A percentile compares a stretch with the other conserved stretches of the same genome.
Conservation (phyloP, 768 basidiomycete genomes). For the Hypholoma fasciculare region DNA sequence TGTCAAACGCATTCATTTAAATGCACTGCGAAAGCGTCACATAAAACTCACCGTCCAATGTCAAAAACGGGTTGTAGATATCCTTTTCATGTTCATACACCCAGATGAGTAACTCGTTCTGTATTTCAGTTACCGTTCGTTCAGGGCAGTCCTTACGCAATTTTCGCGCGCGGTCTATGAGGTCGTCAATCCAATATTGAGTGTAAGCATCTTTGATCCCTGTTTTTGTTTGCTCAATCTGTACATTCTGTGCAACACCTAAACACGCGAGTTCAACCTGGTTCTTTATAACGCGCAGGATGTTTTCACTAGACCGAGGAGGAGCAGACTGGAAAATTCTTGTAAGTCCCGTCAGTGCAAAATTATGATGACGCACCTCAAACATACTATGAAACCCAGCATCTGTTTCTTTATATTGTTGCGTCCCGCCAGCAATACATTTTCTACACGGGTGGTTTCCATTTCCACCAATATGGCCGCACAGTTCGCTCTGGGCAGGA, state of each 20-base stretch:
- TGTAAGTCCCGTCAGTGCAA: neutral
- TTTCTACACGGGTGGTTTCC: conserved; percentile 42
- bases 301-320: conserved; percentile 21
- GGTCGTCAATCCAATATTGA: conserved; percentile 35
- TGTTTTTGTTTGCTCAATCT: conserved; percentile 25
- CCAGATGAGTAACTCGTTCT: conserved; percentile 26
- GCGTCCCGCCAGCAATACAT: conserved; percentile 35
- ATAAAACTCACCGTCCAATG: conserved; percentile 20
- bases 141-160: conserved; percentile 19
- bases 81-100: conserved; percentile 18
- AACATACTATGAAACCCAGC: conserved; percentile 35
- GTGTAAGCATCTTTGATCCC: conserved; percentile 41
- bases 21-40: neutral
- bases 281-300: conserved; percentile 20
- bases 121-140: conserved; percentile 16
- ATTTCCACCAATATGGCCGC: too few relatives aligned
- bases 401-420: conserved; percentile 29
- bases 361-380: conserved; percentile 16
- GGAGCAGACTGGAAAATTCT: conserved; percentile 18
- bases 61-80: conserved; percentile 32
- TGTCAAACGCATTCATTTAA: neutral
- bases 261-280: conserved; percentile 32
- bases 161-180: conserved; percentile 22
- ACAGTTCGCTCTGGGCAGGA: too few relatives aligned
- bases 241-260: conserved; percentile 28